phyloP scores from a whole-genome alignment of 176 grass and related monocot genomes.

The Oryza coarctata region DNA sequence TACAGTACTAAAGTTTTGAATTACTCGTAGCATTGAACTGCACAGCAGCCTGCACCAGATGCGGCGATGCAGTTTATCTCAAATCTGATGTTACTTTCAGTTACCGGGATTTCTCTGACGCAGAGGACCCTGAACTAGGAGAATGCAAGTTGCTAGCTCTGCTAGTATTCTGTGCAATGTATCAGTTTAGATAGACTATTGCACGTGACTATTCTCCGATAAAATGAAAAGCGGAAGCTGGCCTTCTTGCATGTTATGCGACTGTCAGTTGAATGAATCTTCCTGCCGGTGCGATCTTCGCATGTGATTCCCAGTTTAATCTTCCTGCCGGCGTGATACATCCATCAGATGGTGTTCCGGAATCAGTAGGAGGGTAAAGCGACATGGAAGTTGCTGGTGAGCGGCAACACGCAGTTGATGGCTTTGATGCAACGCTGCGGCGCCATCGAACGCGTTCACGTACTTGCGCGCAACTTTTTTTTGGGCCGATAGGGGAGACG shows the following conservation, averaged over 20 bases:
- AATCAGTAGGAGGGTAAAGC: too few species aligned
- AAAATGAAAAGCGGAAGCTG: conserved; percentile 11
- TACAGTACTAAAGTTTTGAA: conserved; percentile 45
- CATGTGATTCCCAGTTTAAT: too few species aligned
- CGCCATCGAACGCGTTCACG: too few species aligned
- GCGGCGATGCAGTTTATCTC: conserved; percentile 19
- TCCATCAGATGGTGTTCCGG: too few species aligned
- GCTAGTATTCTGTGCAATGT: conserved; percentile 20
- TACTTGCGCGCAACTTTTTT: too few species aligned
- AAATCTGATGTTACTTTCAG: background rate
- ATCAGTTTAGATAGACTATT: background rate
- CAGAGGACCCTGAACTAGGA: background rate
- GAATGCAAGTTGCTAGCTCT: conserved; percentile 27
- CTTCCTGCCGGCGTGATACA: too few species aligned
- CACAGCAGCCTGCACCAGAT: conserved; percentile 15
- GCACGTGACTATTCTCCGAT: background rate
- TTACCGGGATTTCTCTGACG: background rate
- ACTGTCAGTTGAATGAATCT: background rate
- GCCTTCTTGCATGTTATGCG: background rate
- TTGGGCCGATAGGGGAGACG: too few species aligned
- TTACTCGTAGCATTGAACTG: conserved; percentile 6
- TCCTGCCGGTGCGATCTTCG: too few species aligned
- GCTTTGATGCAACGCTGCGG: too few species aligned
- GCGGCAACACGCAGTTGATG: too few species aligned
- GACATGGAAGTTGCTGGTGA: too few species aligned